phyloP scores from a whole-genome alignment of 176 grass and related monocot species.

The Oryza glaberrima region DNA sequence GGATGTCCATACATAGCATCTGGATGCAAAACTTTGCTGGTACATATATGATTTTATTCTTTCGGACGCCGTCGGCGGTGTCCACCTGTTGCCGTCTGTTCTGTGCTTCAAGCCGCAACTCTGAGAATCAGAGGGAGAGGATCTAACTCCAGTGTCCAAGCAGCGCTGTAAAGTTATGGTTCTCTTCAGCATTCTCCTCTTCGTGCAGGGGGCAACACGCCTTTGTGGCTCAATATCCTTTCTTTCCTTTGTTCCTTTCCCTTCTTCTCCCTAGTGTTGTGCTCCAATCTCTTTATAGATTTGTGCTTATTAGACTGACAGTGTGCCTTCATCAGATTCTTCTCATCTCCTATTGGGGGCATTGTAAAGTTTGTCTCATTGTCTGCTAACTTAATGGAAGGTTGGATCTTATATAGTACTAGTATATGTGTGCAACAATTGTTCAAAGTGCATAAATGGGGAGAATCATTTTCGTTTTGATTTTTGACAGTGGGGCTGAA shows the following conservation, averaged over 20 bases:
- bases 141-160: neutral
- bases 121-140: neutral
- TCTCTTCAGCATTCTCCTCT: neutral
- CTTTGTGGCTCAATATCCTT: constrained; percentile 12
- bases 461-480: neutral
- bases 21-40: neutral
- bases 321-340: constrained; percentile 21
- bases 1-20: constrained; percentile 22
- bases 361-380: constrained; percentile 27
- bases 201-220: neutral
- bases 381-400: constrained; percentile 22
- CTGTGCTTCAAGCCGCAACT: neutral
- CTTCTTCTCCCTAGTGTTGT: neutral
- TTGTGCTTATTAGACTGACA: constrained; percentile 28
- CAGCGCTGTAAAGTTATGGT: constrained; percentile 24
- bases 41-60: constrained; percentile 33
- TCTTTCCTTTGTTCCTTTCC: neutral
- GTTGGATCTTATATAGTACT: neutral
- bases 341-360: neutral
- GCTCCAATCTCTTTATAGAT: constrained; percentile 25
- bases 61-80: neutral
- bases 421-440: neutral
- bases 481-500: neutral
- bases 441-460: neutral
- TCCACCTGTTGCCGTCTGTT: constrained; percentile 9